Conservation (phyloP, 257 asterid species). For the Solanum rostratum region DNA sequence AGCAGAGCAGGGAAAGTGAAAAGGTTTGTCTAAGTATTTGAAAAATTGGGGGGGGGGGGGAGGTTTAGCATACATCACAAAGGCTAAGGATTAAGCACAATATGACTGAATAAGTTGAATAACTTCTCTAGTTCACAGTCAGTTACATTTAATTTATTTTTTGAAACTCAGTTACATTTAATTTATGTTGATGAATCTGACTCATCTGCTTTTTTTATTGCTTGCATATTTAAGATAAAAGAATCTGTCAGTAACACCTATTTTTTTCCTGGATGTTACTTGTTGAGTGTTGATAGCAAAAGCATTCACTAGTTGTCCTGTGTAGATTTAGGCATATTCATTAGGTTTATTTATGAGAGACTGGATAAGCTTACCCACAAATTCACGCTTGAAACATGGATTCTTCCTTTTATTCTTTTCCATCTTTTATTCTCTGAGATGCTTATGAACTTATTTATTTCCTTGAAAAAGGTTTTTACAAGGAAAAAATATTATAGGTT, state of each 20-base stretch:
- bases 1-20: too few species aligned
- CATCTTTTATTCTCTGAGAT: not conserved
- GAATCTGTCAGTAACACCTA: not conserved
- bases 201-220: not conserved
- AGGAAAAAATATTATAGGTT: not conserved
- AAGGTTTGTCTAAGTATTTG: too few species aligned
- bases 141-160: not conserved
- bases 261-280: not conserved
- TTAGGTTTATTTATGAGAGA: not conserved
- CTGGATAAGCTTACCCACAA: not conserved
- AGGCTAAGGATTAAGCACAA: too few species aligned
- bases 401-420: not conserved
- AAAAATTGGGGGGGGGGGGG: too few species aligned
- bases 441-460: not conserved
- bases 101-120: too few species aligned
- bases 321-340: not conserved
- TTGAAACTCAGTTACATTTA: not conserved
- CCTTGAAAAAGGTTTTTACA: not conserved
- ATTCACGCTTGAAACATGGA: not conserved
- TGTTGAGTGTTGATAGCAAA: not conserved
- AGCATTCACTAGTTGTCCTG: not conserved
- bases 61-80: too few species aligned
- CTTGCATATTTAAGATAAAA: not conserved
- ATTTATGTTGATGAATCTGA: not conserved
- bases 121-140: too few species aligned